Evolutionary conservation across 345 rosid genomes (phyloP).

Genomic region (Pistacia atlantica): DNA sequence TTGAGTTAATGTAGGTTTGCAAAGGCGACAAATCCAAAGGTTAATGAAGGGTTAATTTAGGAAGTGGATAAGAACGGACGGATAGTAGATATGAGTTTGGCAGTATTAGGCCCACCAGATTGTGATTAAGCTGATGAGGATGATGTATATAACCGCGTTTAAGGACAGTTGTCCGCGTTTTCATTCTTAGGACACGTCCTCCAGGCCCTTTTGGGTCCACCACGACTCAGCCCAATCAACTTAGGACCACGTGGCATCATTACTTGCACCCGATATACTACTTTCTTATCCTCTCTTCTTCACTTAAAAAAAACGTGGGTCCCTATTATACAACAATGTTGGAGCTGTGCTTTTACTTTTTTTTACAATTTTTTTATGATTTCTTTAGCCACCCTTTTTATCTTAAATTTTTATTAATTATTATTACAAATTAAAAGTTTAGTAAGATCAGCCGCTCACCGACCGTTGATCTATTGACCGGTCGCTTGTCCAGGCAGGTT

Average conservation of each 20-base stretch:
- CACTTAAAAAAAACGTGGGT: neutral
- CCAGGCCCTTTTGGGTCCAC: conserved; percentile 8
- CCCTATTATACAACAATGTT: neutral
- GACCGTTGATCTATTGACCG: conserved; percentile 28
- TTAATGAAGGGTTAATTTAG: conserved; percentile 26
- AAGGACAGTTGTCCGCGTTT: conserved; percentile 36
- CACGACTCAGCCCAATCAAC: neutral
- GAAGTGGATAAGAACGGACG: conserved; percentile 20
- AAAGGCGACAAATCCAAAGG: neutral
- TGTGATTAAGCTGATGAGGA: conserved; percentile 6
- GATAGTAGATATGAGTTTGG: conserved; percentile 1
- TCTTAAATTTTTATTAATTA: neutral
- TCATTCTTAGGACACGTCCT: neutral
- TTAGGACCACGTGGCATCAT: conserved; percentile 9
- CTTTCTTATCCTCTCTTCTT: neutral
- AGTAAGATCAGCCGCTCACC: conserved; percentile 31
- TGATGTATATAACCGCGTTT: conserved; percentile 32
- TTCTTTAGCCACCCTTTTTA: too few species aligned
- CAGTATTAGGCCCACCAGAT: conserved; percentile 16
- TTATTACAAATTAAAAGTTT: too few species aligned
- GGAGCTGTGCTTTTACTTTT: neutral
- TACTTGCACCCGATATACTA: neutral
- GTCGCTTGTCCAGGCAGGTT: conserved; percentile 15
- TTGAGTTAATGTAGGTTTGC: too few species aligned
- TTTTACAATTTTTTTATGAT: too few species aligned